Conservation (phyloP, 108 stramenopile genomes). For the Cyclotella sp. region DNA sequence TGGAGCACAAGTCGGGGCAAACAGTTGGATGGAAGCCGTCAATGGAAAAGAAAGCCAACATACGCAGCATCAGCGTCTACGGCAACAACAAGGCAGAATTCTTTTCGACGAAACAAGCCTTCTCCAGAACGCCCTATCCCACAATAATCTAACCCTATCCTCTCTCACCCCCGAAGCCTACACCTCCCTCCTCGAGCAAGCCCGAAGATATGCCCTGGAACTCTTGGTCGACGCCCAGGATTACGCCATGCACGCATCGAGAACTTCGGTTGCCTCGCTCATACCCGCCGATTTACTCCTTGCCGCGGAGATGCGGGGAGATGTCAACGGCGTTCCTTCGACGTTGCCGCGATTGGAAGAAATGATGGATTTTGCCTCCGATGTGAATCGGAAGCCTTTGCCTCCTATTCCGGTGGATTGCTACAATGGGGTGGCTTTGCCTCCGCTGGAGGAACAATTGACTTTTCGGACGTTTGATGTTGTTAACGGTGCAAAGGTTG, state of each 20-base stretch:
- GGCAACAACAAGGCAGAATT: slow-evolving; percentile 17
- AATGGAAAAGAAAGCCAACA: neutral
- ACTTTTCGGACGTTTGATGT: slow-evolving; percentile 86
- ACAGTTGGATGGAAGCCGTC: slow-evolving; percentile 40
- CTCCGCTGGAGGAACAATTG: slow-evolving; percentile 67
- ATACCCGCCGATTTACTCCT: slow-evolving; percentile 47
- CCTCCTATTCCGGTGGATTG: slow-evolving; percentile 80
- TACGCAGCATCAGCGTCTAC: neutral
- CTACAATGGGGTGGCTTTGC: slow-evolving; percentile 77
- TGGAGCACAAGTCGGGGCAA: slow-evolving; percentile 29
- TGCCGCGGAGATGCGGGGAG: slow-evolving; percentile 61
- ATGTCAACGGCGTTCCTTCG: slow-evolving; percentile 23
- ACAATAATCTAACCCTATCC: slow-evolving; percentile 60
- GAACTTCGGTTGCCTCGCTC: slow-evolving; percentile 50
- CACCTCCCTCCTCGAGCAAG: slow-evolving; percentile 79
- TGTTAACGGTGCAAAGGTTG: slow-evolving; percentile 70
- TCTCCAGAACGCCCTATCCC: slow-evolving; percentile 60
- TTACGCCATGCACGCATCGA: slow-evolving; percentile 65
- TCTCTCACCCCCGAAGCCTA: slow-evolving; percentile 82
- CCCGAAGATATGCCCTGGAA: slow-evolving; percentile 76
- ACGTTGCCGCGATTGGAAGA: slow-evolving; percentile 65
- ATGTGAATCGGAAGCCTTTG: slow-evolving; percentile 71
- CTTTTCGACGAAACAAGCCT: slow-evolving; percentile 72
- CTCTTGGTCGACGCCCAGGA: slow-evolving; percentile 81
- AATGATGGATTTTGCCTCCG: slow-evolving; percentile 46